Conservation (phyloP, 1,284 basidiomycete genomes). For the Apiotrichum brassicae region DNA sequence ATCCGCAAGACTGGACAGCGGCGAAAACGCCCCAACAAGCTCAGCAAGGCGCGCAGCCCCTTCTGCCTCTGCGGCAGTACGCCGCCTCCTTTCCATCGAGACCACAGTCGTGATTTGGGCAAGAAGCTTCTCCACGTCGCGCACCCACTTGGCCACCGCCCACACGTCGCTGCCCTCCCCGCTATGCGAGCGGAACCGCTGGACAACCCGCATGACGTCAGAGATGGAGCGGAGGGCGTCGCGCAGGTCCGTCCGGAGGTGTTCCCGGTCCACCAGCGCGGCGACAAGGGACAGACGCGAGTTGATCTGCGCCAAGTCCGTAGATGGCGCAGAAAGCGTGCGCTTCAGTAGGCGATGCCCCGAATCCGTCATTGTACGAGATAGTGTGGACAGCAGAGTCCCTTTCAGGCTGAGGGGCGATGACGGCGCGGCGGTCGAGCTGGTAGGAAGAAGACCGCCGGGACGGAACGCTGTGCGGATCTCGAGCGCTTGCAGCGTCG, state of each 20-base stretch:
- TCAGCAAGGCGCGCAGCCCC: constrained; percentile 35
- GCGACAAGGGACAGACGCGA: constrained; percentile 72
- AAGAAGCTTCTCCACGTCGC: constrained; percentile 25
- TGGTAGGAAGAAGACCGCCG: constrained; percentile 52
- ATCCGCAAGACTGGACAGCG: constrained; percentile 55
- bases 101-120: constrained; percentile 13
- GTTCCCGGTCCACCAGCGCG: constrained; percentile 59
- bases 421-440: constrained; percentile 3
- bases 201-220: constrained; percentile 71
- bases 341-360: constrained; percentile 65
- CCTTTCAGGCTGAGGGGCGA: constrained; percentile 40
- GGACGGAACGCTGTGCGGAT: constrained; percentile 71
- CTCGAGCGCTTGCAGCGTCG: constrained; percentile 83
- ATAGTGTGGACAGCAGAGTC: constrained; percentile 69
- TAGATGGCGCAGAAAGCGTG: constrained; percentile 57
- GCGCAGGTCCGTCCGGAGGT: constrained; percentile 63
- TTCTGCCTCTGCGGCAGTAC: constrained; percentile 5
- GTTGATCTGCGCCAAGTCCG: constrained; percentile 64
- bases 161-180: constrained; percentile 57
- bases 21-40: constrained; percentile 55
- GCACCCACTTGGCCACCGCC: constrained; percentile 37
- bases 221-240: constrained; percentile 57
- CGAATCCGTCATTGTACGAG: constrained; percentile 70
- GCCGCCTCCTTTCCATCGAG: background rate
- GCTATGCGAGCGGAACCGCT: constrained; percentile 65